Evolutionary conservation across 1,284 basidiomycete genomes (phyloP).

Genomic region (Apiotrichum mycotoxinovorans): DNA sequence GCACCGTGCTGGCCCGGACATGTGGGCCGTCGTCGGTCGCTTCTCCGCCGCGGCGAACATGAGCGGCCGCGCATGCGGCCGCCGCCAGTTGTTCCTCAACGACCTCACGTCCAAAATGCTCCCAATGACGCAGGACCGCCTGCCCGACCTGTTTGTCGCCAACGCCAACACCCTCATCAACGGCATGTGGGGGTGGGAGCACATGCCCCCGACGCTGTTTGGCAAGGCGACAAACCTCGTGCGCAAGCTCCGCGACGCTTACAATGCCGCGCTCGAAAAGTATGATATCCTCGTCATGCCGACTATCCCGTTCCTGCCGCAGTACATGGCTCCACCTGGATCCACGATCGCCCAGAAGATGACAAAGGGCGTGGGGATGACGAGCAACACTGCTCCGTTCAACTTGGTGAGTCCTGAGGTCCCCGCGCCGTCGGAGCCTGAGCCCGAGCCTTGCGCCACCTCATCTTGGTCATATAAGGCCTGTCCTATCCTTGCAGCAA

Average conservation of each 20-base stretch:
- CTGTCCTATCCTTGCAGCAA: too few relatives aligned
- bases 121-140: conserved; percentile 52
- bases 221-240: conserved; percentile 38
- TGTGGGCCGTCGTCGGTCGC: conserved; percentile 29
- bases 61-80: conserved; percentile 37
- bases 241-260: conserved; percentile 51
- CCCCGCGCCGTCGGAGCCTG: too few relatives aligned
- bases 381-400: conserved; percentile 33
- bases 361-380: conserved; percentile 25
- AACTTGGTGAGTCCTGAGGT: conserved; percentile 32
- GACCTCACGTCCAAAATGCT: conserved; percentile 48
- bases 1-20: conserved; percentile 28
- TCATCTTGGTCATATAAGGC: too few relatives aligned
- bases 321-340: conserved; percentile 11
- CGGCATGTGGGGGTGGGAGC: conserved; percentile 27
- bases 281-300: conserved; percentile 55
- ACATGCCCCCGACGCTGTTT: conserved; percentile 25
- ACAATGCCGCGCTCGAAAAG: conserved; percentile 46
- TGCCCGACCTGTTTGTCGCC: conserved; percentile 35
- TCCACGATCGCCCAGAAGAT: conserved; percentile 20
- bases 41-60: conserved; percentile 32
- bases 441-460: too few relatives aligned
- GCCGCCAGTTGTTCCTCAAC: conserved; percentile 49
- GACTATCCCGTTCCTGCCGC: conserved; percentile 40
- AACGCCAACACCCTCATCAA: conserved; percentile 16